These are phyloP conservation scores for Penicillium sp. DNA, from an alignment of 2,329 filamentous ascomycete genomes.

Conservation along the genomic window DNA sequence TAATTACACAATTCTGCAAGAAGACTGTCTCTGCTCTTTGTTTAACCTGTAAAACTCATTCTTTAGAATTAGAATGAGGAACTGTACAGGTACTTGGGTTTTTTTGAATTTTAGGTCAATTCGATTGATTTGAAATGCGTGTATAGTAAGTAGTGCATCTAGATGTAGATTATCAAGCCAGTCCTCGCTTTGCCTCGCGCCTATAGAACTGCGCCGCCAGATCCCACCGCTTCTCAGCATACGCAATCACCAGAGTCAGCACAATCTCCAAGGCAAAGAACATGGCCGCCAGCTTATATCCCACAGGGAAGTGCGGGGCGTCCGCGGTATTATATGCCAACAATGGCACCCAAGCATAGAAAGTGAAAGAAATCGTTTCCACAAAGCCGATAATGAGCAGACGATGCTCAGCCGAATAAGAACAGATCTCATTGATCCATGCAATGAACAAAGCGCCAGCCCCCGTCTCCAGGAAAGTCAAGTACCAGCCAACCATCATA, in stretches of 20 bases:
- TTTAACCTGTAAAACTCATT: too few species aligned
- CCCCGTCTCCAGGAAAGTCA: conserved; percentile 15
- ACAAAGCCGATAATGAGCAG: conserved; percentile 50
- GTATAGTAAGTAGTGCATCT: too few species aligned
- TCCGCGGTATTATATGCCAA: conserved; percentile 35
- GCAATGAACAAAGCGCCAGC: conserved; percentile 14
- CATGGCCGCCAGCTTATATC: conserved; percentile 32
- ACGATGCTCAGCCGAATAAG: conserved; percentile 46
- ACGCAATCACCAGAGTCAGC: conserved; percentile 5
- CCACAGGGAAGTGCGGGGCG: conserved; percentile 39
- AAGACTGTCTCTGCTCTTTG: too few species aligned
- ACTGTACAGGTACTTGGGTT: too few species aligned
- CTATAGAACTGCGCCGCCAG: not conserved
- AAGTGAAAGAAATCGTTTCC: conserved; percentile 43
- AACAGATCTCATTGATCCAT: conserved; percentile 48
- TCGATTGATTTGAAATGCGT: too few species aligned
- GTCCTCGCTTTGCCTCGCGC: too few species aligned
- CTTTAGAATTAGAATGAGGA: too few species aligned
- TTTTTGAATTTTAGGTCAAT: too few species aligned
- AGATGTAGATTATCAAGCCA: too few species aligned
- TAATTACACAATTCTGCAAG: too few species aligned
- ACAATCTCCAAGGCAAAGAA: conserved; percentile 31
- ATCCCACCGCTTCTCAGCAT: conserved; percentile 8
- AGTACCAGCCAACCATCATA: conserved; percentile 17
- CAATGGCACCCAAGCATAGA: conserved; percentile 44